Evolutionary conservation across 768 basidiomycete species (phyloP).

Genomic region (Lenzites betulinus): DNA sequence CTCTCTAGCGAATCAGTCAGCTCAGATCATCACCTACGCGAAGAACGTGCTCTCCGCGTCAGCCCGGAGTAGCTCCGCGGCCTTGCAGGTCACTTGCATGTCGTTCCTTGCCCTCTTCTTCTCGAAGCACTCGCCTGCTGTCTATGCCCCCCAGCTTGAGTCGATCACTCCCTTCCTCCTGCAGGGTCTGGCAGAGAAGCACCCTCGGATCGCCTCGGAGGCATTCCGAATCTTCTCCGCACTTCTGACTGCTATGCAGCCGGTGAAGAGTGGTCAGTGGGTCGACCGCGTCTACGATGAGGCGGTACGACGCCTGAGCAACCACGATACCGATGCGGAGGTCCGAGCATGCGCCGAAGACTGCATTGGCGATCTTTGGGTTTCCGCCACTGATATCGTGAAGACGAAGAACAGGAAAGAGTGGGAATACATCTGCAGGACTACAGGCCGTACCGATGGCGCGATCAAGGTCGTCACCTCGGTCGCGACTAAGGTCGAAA

Average conservation of each 20-base stretch:
- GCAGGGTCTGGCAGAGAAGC: constrained; percentile 73
- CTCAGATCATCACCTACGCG: constrained; percentile 62
- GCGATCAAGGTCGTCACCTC: constrained; percentile 82
- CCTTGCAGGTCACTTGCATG: constrained; percentile 80
- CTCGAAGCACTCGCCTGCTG: constrained; percentile 61
- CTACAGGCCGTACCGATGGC: constrained; percentile 68
- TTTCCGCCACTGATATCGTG: constrained; percentile 77
- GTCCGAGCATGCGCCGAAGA: constrained; percentile 83
- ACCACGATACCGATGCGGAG: constrained; percentile 89
- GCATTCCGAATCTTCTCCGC: constrained; percentile 87
- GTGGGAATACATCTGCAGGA: constrained; percentile 79
- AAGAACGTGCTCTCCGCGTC: constrained; percentile 67
- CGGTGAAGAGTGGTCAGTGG: constrained; percentile 67
- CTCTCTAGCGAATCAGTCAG: constrained; percentile 69
- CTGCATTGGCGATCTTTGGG: constrained; percentile 84
- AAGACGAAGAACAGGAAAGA: constrained; percentile 65
- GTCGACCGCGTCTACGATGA: constrained; percentile 73
- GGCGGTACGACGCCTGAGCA: constrained; percentile 66
- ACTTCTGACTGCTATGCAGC: constrained; percentile 73
- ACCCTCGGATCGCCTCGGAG: constrained; percentile 87
- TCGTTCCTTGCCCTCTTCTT: constrained; percentile 88
- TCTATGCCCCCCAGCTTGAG: constrained; percentile 62
- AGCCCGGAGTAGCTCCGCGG: constrained; percentile 74
- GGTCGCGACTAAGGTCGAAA: constrained; percentile 74
- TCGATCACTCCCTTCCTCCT: constrained; percentile 75